These are phyloP conservation scores for Colletotrichum theobromicola DNA, from an alignment of 2,329 filamentous ascomycete genomes.

Conservation along the genomic window DNA sequence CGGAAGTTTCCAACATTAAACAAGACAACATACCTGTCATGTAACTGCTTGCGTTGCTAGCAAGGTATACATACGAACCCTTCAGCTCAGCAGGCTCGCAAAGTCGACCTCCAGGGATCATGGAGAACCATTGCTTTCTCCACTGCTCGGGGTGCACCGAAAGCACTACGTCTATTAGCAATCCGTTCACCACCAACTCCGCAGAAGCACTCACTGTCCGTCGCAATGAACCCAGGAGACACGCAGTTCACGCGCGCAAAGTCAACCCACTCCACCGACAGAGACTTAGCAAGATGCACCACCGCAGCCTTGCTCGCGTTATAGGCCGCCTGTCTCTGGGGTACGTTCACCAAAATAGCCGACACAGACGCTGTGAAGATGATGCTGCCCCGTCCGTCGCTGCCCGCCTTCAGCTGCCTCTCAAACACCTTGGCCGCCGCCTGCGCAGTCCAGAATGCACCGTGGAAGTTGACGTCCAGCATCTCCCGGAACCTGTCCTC, in stretches of 20 bases:
- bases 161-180: neutral
- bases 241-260: constrained; percentile 46
- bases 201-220: neutral
- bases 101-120: constrained; percentile 14
- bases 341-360: constrained; percentile 43
- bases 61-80: constrained; percentile 61
- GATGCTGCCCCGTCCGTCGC: constrained; percentile 35
- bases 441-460: constrained; percentile 48
- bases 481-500: constrained; percentile 41
- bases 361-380: constrained; percentile 46
- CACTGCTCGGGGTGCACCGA: constrained; percentile 64
- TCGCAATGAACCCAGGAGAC: constrained; percentile 19
- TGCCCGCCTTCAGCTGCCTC: constrained; percentile 31
- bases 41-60: constrained; percentile 43
- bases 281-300: constrained; percentile 71
- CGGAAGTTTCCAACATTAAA: neutral
- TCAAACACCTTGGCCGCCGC: constrained; percentile 44
- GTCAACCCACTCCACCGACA: constrained; percentile 75
- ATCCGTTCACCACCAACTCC: constrained; percentile 68
- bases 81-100: constrained; percentile 36
- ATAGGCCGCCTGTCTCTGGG: constrained; percentile 58
- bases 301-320: constrained; percentile 80
- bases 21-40: constrained; percentile 35
- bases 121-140: constrained; percentile 22
- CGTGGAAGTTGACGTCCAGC: constrained; percentile 45